Evolutionary conservation across 768 basidiomycete species (phyloP).

Genomic region (Boletus insuetus): DNA sequence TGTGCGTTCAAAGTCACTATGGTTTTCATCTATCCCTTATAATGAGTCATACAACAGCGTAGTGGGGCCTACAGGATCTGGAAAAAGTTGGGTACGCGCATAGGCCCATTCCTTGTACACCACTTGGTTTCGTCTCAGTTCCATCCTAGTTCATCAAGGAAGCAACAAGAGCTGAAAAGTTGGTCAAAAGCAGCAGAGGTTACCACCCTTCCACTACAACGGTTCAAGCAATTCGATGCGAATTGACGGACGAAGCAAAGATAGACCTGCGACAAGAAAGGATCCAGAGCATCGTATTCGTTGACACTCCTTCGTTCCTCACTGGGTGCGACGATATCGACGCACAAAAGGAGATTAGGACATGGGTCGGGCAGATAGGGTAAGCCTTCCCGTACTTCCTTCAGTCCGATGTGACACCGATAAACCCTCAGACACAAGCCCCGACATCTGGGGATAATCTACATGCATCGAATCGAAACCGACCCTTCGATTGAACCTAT

Average conservation of each 20-base stretch:
- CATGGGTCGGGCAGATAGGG: constrained; percentile 3
- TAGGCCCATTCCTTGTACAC: no score
- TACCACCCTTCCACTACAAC: constrained; percentile 3
- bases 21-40: not conserved
- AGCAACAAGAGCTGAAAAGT: constrained; percentile 1
- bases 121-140: not conserved
- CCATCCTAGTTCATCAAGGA: constrained; percentile 10
- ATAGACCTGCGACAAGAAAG: not conserved
- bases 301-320: constrained; percentile 22
- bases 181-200: not conserved
- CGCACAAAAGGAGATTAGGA: constrained; percentile 1
- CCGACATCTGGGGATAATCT: constrained; percentile 10
- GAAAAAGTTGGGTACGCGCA: constrained; percentile 21
- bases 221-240: constrained; percentile 14
- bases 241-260: constrained; percentile 9
- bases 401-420: not conserved
- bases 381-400: not conserved
- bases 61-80: constrained; percentile 18
- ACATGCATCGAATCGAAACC: constrained; percentile 19
- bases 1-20: constrained; percentile 6
- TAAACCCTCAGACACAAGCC: constrained; percentile 1
- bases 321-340: constrained; percentile 7
- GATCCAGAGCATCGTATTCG: constrained; percentile 12
- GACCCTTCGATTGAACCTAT: constrained; percentile 7
- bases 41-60: constrained; percentile 1